Percentiles rank a stretch among this genome's conserved stretches.
Conservation (phyloP, 1,139 yeast species). For the Dujonia santamariae region DNA sequence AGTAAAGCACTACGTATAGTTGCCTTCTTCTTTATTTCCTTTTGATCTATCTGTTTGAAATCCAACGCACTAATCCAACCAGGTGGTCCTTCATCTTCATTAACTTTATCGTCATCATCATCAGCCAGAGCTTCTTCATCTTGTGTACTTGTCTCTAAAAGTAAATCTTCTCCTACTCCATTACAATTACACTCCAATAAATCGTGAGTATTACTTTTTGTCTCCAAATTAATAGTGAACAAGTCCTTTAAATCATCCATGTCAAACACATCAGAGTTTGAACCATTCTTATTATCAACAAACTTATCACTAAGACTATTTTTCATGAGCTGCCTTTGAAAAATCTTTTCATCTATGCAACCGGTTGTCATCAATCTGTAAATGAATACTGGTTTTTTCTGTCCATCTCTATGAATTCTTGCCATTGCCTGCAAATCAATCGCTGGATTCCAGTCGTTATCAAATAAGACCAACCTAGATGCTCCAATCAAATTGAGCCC, state of each 20-base stretch:
- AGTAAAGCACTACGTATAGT: conserved; percentile 55
- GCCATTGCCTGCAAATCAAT: conserved; percentile 96
- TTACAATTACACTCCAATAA: conserved; percentile 69
- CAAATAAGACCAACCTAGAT: conserved; percentile 76
- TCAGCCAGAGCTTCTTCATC: conserved; percentile 13
- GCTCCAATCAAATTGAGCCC: conserved; percentile 93
- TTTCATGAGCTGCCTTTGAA: conserved; percentile 90
- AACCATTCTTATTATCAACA: conserved; percentile 50
- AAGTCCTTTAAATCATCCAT: conserved; percentile 69
- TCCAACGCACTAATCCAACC: conserved; percentile 57
- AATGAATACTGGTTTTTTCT: conserved; percentile 69
- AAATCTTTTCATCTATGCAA: conserved; percentile 89
- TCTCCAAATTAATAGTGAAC: conserved; percentile 54
- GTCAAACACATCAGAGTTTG: conserved; percentile 49
- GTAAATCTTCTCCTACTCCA: conserved; percentile 42
- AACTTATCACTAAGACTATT: conserved; percentile 76
- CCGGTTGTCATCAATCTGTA: conserved; percentile 87
- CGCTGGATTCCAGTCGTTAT: conserved; percentile 95
- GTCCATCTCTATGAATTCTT: conserved; percentile 92
- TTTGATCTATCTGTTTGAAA: conserved; percentile 33
- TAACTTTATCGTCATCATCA: conserved; percentile 12
- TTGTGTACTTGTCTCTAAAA: conserved; percentile 9
- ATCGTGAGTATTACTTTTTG: conserved; percentile 79
- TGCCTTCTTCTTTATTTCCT: conserved; percentile 26
- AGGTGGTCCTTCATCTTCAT: conserved; percentile 9